A percentile compares a stretch with the other conserved stretches of the same genome.
Evolutionary conservation across 305 asterid species (phyloP).

Genomic region (Ajuga reptans): DNA sequence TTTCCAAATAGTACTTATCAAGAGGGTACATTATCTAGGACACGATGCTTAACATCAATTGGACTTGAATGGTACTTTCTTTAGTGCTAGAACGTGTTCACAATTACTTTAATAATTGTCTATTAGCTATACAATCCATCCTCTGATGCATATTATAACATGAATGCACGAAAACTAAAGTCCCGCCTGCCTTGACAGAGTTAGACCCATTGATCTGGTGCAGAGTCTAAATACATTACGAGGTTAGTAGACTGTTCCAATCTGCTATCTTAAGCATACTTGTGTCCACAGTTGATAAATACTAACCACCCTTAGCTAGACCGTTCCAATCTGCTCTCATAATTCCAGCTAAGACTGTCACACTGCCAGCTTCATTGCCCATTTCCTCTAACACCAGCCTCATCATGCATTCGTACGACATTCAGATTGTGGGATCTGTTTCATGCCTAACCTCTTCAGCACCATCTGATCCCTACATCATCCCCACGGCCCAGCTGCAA

Average conservation of each 20-base stretch:
- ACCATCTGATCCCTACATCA: neutral
- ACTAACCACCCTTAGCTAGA: too few relatives aligned
- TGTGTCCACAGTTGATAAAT: too few relatives aligned
- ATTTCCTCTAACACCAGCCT: neutral
- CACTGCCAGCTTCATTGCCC: neutral
- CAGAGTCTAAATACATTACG: neutral
- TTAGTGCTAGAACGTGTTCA: constrained; percentile 3
- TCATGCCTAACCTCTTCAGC: neutral
- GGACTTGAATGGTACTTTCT: neutral
- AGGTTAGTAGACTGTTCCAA: too few relatives aligned
- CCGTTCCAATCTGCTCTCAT: too few relatives aligned
- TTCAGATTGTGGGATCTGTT: neutral
- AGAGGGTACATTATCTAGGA: constrained; percentile 1
- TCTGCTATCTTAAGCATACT: too few relatives aligned
- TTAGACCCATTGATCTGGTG: neutral
- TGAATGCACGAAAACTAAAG: neutral
- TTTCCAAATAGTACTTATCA: constrained; percentile 3
- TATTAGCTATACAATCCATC: neutral
- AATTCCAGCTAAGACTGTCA: neutral
- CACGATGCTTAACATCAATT: neutral
- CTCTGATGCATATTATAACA: neutral
- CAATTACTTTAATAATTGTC: neutral
- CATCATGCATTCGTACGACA: neutral
- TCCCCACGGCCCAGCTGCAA: neutral
- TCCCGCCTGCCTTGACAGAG: neutral